Base-by-base conservation (phyloP, 2,329 filamentous ascomycete species). In the Aspergillus thermomutatus region DNA sequence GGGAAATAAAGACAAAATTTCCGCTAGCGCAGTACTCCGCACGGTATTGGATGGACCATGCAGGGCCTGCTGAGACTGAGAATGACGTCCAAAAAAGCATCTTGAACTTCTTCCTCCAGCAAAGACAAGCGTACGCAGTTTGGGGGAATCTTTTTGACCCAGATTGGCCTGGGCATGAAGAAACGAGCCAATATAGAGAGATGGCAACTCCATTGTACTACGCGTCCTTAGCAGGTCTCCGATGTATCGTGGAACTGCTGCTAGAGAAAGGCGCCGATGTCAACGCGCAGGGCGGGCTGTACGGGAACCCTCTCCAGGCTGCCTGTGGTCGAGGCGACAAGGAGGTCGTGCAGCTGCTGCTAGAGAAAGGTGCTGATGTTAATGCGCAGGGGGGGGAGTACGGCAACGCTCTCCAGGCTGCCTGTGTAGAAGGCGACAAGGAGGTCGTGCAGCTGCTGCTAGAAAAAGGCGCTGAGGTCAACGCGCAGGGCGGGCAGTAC, bases 1-100 rank as follows among this genome's bases (percentile, higher is more conserved):
- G 14, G 25, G 47, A 54, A 27, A 46, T 55, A 41, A n/a, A 10
- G 11, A 27, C 11, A 31, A 25, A 53, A 40, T 61, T 60, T 49
- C 57, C 58, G n/a, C 54, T 63, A 11, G 56, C 57, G 6, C 11
- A 48, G 14, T 65, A 62, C 26, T 59, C 61, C 21, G 53, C 57
- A 23, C 28, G 14, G 27, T 57, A 63, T 51, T 65, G 61, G 61
- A 54, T 60, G 54, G 23, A 55, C 26, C 51, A 60, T 57, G 60
- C 57, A 50, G 52, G 28, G 46, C 1, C 10, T 51, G 52, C 46
- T 26, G 57, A 61, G 37, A 41, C 25, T 28, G 41, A 60, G 49
- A 25, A 55, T n/a, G 43, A 53, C 21, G 53, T 63, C 1, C 49
- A 43, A 25, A 31, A 61, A 54, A 53, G 17, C 9, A 57, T 61